Base-by-base conservation (phyloP, 495 filamentous ascomycete species). In the Cenococcum geophilum region DNA sequence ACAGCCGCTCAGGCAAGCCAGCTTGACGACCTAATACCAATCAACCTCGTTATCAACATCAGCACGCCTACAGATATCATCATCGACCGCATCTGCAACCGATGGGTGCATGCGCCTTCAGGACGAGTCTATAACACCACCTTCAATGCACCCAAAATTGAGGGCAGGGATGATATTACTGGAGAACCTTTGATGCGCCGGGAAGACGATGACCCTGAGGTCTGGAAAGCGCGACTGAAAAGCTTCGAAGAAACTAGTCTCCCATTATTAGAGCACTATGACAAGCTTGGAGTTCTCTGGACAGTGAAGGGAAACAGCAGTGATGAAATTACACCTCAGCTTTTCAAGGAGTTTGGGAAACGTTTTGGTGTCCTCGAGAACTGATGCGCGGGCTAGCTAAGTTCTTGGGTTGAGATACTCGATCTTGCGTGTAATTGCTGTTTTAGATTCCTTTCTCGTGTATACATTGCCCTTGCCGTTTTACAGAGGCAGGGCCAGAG, bases 91-190 rank as follows among this genome's bases (percentile, higher is more conserved):
- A 96, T 98, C 62, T 84, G 86, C 43, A 87, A 87, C 59, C 87
- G 93, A 58, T 96, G 92, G 90, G 87, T 97, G 16, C 93, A 98
- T 72, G 89, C 88, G 68, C 87, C 92, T 0, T 93, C 89, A 1
- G 93, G 93, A 2, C 80, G 93, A 14, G 83, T 96, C 2, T 98
- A 98, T 77, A 98, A 97, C 70, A 92, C 87, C 0, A 87, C 86
- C 2, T 98, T 95, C 80, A 89, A 97, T 68, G 76, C 84, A 6
- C 95, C 93, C 2, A 86, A 86, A 64, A 83, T 91, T 9, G 73
- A 82, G 0, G 92, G 95, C 21, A 81, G 79, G 70, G 93, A 98
- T 74, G 93, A 98, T 71, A 71, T 96, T 55, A 98, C 95, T 0
- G 93, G 95, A 21, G 93, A 98, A 72, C 76, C 81, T 23, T 76